A percentile compares a stretch with the other conserved stretches of the same genome.
Conservation (phyloP, 2,329 filamentous ascomycete genomes). For the Penicillium polonicum region DNA sequence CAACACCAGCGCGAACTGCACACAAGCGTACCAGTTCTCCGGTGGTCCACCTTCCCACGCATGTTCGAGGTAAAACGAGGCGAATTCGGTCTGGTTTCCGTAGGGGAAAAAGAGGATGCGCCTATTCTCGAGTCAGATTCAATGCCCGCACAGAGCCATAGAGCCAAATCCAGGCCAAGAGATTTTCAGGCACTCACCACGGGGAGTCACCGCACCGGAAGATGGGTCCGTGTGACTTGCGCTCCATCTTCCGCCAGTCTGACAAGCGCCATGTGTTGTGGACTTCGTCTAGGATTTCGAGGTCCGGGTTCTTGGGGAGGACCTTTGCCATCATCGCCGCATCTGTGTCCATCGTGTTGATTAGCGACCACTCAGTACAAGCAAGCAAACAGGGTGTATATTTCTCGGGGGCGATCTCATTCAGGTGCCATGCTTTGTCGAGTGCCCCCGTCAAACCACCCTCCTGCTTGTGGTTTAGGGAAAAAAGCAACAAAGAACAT, state of each 20-base stretch:
- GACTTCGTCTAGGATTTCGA: conserved; percentile 73
- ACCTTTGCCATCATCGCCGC: conserved; percentile 82
- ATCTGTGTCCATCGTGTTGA: conserved; percentile 48
- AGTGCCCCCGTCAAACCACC: background rate
- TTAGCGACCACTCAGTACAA: conserved; percentile 1
- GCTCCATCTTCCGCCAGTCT: conserved; percentile 72
- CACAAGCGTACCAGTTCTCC: conserved; percentile 93
- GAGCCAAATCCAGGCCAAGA: background rate
- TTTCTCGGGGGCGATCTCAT: background rate
- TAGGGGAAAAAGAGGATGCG: conserved; percentile 92
- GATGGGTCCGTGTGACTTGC: conserved; percentile 81
- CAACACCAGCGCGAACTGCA: conserved; percentile 89
- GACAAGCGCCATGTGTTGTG: conserved; percentile 84
- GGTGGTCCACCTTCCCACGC: conserved; percentile 76
- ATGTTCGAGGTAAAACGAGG: conserved; percentile 95
- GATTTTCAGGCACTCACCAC: conserved; percentile 61
- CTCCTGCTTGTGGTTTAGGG: background rate
- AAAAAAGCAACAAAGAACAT: conserved; percentile 29
- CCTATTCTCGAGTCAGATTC: conserved; percentile 53
- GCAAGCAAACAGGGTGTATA: background rate
- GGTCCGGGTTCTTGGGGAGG: conserved; percentile 73
- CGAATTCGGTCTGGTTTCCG: conserved; percentile 90
- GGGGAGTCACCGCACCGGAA: conserved; percentile 85
- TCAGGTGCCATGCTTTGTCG: background rate
- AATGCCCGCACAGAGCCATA: background rate